Evolutionary conservation across 2,329 filamentous ascomycete genomes (phyloP).

Genomic region (Aspergillus arachidicola): DNA sequence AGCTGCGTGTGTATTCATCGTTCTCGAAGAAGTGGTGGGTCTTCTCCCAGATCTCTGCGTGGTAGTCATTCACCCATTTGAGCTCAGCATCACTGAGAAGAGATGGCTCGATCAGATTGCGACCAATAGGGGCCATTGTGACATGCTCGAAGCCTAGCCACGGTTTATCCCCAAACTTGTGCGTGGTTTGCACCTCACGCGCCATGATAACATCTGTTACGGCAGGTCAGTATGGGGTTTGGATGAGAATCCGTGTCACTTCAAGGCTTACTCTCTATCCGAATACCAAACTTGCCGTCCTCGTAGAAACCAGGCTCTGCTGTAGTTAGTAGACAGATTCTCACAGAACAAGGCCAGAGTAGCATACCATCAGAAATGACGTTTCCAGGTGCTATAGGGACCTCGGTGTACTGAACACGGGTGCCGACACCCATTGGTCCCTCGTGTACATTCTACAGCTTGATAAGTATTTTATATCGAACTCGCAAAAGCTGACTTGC

Average conservation of each 20-base stretch:
- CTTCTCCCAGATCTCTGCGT: slow-evolving; percentile 78
- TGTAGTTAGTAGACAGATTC: slow-evolving; percentile 18
- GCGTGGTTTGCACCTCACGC: slow-evolving; percentile 79
- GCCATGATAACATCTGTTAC: slow-evolving; percentile 77
- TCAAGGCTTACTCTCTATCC: slow-evolving; percentile 72
- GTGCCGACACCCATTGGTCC: slow-evolving; percentile 96
- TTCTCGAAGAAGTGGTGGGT: slow-evolving; percentile 74
- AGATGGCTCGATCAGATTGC: slow-evolving; percentile 76
- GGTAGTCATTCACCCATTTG: slow-evolving; percentile 84
- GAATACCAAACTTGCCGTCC: slow-evolving; percentile 90
- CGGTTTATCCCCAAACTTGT: slow-evolving; percentile 90
- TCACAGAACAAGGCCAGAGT: not conserved
- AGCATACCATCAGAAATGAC: slow-evolving; percentile 76
- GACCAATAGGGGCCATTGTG: slow-evolving; percentile 94
- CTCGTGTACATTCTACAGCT: slow-evolving; percentile 79
- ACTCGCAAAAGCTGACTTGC: not conserved
- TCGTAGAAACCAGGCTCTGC: slow-evolving; percentile 93
- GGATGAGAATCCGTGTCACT: not conserved
- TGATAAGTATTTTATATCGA: slow-evolving; percentile 19
- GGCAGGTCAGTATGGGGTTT: slow-evolving; percentile 6
- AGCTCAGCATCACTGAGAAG: slow-evolving; percentile 75
- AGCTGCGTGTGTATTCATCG: slow-evolving; percentile 71
- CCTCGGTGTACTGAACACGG: slow-evolving; percentile 86
- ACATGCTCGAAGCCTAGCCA: slow-evolving; percentile 96
- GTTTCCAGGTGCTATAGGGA: slow-evolving; percentile 85